These are phyloP conservation scores for Deakozyma indianensis DNA, from an alignment of 805 yeast genomes.

Conservation along the genomic window DNA sequence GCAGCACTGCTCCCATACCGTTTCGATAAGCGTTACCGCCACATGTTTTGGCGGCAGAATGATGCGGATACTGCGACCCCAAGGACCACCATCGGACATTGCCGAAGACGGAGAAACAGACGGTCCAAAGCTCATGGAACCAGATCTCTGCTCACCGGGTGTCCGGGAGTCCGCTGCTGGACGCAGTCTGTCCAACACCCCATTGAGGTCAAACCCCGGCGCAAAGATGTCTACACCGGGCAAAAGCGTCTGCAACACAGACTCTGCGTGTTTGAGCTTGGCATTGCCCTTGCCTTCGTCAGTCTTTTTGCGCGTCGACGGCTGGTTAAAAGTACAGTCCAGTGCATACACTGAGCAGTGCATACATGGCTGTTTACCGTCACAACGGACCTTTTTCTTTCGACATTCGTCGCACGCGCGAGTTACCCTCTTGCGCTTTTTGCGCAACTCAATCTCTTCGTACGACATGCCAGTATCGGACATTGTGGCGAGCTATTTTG, in stretches of 20 bases:
- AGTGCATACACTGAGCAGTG: constrained; percentile 76
- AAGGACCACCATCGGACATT: constrained; percentile 8
- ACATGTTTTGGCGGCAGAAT: constrained; percentile 63
- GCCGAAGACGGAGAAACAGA: constrained; percentile 8
- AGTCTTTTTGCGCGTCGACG: constrained; percentile 39
- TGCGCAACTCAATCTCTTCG: neutral
- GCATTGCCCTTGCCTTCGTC: constrained; percentile 23
- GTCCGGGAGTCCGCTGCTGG: constrained; percentile 4
- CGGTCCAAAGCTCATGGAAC: constrained; percentile 3
- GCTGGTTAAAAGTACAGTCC: constrained; percentile 71
- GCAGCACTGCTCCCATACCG: constrained; percentile 78
- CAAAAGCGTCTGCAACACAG: constrained; percentile 21
- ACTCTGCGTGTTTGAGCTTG: constrained; percentile 23
- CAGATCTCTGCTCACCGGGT: neutral
- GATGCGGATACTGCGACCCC: constrained; percentile 39
- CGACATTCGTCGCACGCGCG: constrained; percentile 69
- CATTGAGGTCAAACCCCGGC: constrained; percentile 17
- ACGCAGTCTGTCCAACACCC: constrained; percentile 7
- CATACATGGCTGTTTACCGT: constrained; percentile 64
- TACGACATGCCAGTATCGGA: neutral
- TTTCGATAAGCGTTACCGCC: constrained; percentile 55
- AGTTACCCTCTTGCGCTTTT: constrained; percentile 48
- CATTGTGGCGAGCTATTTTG: too few species aligned
- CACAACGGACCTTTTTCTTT: constrained; percentile 65
- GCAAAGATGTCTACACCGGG: constrained; percentile 27